These are phyloP conservation scores for Amphicarpaea edgeworthii DNA, from an alignment of 306 rosid species.

Conservation along the genomic window DNA sequence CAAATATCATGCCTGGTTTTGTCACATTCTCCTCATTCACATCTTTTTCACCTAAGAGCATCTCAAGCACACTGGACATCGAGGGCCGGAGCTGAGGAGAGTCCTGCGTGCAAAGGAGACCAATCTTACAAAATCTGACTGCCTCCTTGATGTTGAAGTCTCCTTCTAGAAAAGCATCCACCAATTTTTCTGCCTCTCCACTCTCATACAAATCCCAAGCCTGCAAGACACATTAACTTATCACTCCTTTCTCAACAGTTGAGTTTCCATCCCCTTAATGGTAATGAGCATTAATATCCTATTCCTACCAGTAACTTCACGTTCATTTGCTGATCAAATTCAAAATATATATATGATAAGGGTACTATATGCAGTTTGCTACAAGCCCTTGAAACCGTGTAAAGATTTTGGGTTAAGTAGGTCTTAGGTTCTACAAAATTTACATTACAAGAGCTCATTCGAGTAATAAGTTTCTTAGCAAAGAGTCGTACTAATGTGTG, in stretches of 20 bases:
- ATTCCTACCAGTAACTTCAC: background rate
- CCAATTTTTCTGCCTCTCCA: slow-evolving; percentile 61
- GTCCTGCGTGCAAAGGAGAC: slow-evolving; percentile 87
- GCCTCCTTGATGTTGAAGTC: slow-evolving; percentile 65
- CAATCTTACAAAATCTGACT: slow-evolving; percentile 62
- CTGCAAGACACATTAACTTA: slow-evolving; percentile 51
- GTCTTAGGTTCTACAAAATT: background rate
- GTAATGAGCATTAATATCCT: background rate
- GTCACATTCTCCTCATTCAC: slow-evolving; percentile 55
- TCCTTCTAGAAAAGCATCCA: slow-evolving; percentile 54
- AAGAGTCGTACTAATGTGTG: background rate
- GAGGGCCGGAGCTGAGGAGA: slow-evolving; percentile 78
- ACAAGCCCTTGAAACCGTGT: background rate
- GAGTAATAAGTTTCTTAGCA: background rate
- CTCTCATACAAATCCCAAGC: slow-evolving; percentile 68
- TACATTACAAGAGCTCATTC: slow-evolving; percentile 13
- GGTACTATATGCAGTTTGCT: slow-evolving; percentile 9
- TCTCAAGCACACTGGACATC: slow-evolving; percentile 69
- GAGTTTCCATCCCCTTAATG: slow-evolving; percentile 2
- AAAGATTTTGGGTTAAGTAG: background rate
- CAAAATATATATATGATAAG: background rate
- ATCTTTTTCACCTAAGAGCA: slow-evolving; percentile 69
- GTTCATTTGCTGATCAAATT: slow-evolving; percentile 9
- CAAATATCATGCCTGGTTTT: slow-evolving; percentile 75
- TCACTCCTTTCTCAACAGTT: slow-evolving; percentile 23